Base-by-base conservation (phyloP, 2,329 filamentous ascomycete species). In the Colletotrichum ledebouriae region DNA sequence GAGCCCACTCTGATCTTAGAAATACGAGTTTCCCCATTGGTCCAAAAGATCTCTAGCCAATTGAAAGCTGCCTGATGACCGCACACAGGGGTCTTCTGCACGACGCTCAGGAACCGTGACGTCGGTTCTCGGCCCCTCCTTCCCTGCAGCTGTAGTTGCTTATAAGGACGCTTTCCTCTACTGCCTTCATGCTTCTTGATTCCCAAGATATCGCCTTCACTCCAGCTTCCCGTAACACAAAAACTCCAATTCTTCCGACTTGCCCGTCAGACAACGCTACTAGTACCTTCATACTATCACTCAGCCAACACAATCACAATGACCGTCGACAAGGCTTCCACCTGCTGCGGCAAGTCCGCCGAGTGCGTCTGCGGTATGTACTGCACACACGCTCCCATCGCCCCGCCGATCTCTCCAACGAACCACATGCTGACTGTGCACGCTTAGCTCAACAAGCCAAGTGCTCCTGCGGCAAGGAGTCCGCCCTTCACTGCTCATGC, bases 381-480 rank as follows among this genome's bases (percentile, higher is more conserved):
- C 17, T 44, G 17, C 49, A 15, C 33, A 15, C 25, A 33, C 55
- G 22, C n/a, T 20, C 42, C 1, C 34, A 56, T 17, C n/a, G 7
- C 33, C 29, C 17, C 34, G 17, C 7, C 20, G 5, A 20, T 20
- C 22, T 9, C 57, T 29, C 47, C 65, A 50, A 37, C 4, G 20
- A 49, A 41, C 20, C 42, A 15, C 4, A 49, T 13, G 29, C 66
- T 69, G 34, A 69, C 56, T 17, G n/a, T 37, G 7, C 39, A 50
- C 29, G 15, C 5, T 63, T 60, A 88, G 89, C 88, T 73, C 80
- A 88, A 74, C 85, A 90, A 80, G 89, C 89, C 9, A 90, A 85
- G 69, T 97, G 94, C 88, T 97, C 93, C 15, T 98, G 95, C 79
- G 95, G 95, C 77, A 90, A 97, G 84, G 87, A 96, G 78, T 88